These are phyloP conservation scores for Globisporangium abappressorium DNA, from an alignment of 352 stramenopile species.

Conservation along the genomic window DNA sequence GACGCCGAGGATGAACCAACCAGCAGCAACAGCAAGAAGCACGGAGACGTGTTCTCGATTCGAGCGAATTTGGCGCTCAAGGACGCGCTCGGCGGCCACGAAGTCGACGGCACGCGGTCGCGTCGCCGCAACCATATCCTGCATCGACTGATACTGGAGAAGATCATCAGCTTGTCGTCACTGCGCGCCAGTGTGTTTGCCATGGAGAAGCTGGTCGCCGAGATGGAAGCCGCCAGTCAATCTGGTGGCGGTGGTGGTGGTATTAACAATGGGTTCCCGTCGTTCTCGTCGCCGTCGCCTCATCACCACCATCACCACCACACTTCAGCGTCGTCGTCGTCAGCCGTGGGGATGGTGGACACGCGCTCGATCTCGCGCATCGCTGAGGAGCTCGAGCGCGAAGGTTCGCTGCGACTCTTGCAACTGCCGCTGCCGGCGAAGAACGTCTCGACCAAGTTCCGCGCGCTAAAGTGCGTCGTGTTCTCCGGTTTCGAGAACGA, in stretches of 20 bases:
- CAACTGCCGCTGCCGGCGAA: conserved; percentile 63
- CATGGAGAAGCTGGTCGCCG: conserved; percentile 48
- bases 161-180: conserved; percentile 78
- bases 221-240: neutral
- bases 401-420: conserved; percentile 46
- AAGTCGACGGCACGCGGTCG: conserved; percentile 58
- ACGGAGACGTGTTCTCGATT: conserved; percentile 32
- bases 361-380: conserved; percentile 71
- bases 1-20: neutral
- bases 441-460: conserved; percentile 82
- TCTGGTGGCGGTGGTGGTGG: neutral
- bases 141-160: conserved; percentile 53
- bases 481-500: conserved; percentile 63
- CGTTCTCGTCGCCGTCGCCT: neutral
- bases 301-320: neutral
- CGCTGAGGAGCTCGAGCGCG: conserved; percentile 54
- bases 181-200: conserved; percentile 71
- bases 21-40: neutral
- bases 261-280: neutral
- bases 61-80: conserved; percentile 59
- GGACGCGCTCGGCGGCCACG: conserved; percentile 44
- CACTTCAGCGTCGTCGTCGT: conserved; percentile 8
- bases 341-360: conserved; percentile 59
- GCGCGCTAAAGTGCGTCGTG: conserved; percentile 67
- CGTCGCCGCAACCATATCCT: conserved; percentile 64